phyloP scores from a whole-genome alignment of 768 basidiomycete species.

The Cytidiella melzeri region DNA sequence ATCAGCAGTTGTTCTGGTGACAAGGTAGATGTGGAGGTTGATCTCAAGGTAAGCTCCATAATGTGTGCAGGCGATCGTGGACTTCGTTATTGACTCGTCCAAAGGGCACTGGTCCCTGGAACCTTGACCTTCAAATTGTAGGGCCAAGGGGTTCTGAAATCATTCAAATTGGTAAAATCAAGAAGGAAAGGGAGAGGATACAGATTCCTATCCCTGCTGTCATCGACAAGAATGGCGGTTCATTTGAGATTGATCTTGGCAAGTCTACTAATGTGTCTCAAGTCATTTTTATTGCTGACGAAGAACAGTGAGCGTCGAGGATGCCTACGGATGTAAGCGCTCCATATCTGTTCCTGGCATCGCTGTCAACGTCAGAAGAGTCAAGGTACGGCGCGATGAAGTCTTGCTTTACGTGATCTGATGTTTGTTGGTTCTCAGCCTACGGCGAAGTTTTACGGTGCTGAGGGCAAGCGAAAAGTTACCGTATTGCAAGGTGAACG shows the following conservation, averaged over 20 bases:
- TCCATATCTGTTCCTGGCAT: constrained; percentile 70
- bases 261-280: constrained; percentile 14
- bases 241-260: constrained; percentile 78
- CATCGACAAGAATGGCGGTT: constrained; percentile 63
- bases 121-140: constrained; percentile 74
- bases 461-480: constrained; percentile 46
- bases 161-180: constrained; percentile 49
- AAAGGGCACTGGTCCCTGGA: constrained; percentile 92
- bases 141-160: constrained; percentile 64
- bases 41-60: constrained; percentile 73
- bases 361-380: constrained; percentile 76
- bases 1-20: constrained; percentile 79
- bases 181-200: constrained; percentile 46
- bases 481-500: constrained; percentile 70
- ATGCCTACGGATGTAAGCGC: constrained; percentile 82
- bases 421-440: too few relatives aligned
- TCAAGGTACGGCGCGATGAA: constrained; percentile 56
- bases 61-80: too few relatives aligned
- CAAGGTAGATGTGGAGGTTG: constrained; percentile 69
- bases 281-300: background rate
- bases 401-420: background rate
- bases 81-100: too few relatives aligned
- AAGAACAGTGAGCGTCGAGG: constrained; percentile 68
- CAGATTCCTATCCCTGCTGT: constrained; percentile 62
- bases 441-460: constrained; percentile 81